These are phyloP conservation scores for Elsinoe perseae DNA, from an alignment of 2,329 filamentous ascomycete genomes.

Conservation along the genomic window DNA sequence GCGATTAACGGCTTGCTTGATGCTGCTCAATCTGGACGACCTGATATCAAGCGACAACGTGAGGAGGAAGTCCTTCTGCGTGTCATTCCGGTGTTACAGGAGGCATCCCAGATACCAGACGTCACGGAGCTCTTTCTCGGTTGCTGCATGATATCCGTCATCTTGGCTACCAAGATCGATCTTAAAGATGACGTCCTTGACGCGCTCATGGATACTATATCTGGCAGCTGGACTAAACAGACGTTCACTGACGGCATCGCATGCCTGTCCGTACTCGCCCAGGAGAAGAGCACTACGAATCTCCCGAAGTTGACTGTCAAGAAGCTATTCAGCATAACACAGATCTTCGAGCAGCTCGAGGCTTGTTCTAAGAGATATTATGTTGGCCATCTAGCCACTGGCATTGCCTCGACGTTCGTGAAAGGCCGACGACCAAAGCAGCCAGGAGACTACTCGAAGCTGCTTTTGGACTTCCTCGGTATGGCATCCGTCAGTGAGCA, in stretches of 20 bases:
- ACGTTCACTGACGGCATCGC: constrained; percentile 67
- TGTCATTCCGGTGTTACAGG: constrained; percentile 62
- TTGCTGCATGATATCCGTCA: constrained; percentile 82
- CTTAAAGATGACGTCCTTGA: constrained; percentile 74
- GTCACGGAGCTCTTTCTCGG: constrained; percentile 74
- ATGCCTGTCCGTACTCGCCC: constrained; percentile 72
- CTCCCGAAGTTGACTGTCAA: constrained; percentile 64
- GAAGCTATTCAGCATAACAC: constrained; percentile 39
- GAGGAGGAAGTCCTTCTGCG: constrained; percentile 68
- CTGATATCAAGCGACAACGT: constrained; percentile 67
- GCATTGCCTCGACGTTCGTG: background rate
- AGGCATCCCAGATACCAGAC: constrained; percentile 66
- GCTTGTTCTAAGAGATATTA: background rate
- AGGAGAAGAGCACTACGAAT: constrained; percentile 63
- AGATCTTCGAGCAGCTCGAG: constrained; percentile 3
- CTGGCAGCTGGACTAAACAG: constrained; percentile 65
- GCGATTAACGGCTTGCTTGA: constrained; percentile 77
- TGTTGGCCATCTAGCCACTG: constrained; percentile 3
- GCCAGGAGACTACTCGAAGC: background rate
- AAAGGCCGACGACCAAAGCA: constrained; percentile 3
- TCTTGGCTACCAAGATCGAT: constrained; percentile 74
- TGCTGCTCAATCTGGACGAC: constrained; percentile 64
- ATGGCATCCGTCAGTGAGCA: background rate
- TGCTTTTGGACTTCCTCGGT: background rate
- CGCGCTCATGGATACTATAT: constrained; percentile 82